These are phyloP conservation scores for Closterium sp. DNA, from an alignment of 139 green algal species.

Conservation along the genomic window DNA sequence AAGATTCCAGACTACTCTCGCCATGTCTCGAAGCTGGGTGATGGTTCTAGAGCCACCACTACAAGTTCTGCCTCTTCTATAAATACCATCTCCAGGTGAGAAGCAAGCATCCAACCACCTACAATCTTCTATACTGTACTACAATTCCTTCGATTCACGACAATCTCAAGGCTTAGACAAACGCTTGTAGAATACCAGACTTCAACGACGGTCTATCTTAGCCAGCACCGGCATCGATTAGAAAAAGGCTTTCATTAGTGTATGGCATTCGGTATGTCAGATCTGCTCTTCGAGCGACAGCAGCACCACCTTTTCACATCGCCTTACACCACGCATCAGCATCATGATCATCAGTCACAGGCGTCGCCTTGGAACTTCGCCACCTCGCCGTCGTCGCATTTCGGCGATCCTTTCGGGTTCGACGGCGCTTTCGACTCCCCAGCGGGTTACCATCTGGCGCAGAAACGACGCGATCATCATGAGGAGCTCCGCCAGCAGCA, in stretches of 20 bases:
- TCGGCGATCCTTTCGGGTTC: neutral
- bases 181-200: too few species aligned
- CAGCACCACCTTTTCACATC: neutral
- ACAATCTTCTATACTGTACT: neutral
- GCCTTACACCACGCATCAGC: neutral
- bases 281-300: neutral
- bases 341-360: neutral
- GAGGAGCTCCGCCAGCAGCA: neutral
- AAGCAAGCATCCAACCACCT: neutral
- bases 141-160: neutral
- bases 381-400: neutral
- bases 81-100: neutral
- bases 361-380: neutral
- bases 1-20: too few species aligned
- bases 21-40: neutral
- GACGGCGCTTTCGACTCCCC: neutral
- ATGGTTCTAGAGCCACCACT: neutral
- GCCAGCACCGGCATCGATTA: neutral
- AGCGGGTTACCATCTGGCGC: neutral
- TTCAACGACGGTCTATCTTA: too few species aligned
- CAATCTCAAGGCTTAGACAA: neutral
- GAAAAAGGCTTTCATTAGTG: neutral
- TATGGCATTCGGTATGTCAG: neutral
- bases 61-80: neutral
- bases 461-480: neutral